Percentiles rank a stretch among this genome's conserved stretches.
phyloP scores from a whole-genome alignment of 148 eudicot genomes.

The Talinum fruticosum region DNA sequence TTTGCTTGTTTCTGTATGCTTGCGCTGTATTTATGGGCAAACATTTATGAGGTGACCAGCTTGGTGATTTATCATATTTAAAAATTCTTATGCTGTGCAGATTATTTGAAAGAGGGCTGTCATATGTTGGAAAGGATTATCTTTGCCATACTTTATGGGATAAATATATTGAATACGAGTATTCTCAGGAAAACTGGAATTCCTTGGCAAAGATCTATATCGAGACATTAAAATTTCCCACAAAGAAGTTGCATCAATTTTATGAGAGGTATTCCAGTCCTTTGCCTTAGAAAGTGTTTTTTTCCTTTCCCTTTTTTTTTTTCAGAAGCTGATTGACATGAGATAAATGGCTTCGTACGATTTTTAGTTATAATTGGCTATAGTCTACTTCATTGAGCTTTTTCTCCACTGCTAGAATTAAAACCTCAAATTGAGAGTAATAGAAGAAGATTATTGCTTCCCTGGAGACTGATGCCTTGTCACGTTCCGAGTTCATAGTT shows the following conservation, averaged over 20 bases:
- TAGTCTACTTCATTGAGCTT: neutral
- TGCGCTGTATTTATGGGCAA: neutral
- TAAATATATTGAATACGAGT: constrained; percentile 71
- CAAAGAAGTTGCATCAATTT: constrained; percentile 66
- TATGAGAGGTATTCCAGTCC: constrained; percentile 61
- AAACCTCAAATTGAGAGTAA: neutral
- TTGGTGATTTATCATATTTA: neutral
- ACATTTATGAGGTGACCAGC: neutral
- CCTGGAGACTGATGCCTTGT: neutral
- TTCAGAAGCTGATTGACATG: neutral
- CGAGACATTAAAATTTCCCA: constrained; percentile 63
- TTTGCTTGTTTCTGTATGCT: neutral
- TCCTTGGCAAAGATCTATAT: constrained; percentile 66
- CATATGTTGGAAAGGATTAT: constrained; percentile 80
- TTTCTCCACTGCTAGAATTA: neutral
- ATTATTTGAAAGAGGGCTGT: constrained; percentile 69
- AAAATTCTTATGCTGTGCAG: constrained; percentile 30
- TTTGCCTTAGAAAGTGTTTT: neutral
- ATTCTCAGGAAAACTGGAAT: constrained; percentile 76
- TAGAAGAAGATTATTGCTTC: neutral
- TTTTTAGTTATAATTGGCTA: neutral
- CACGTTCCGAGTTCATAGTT: neutral
- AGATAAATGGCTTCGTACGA: neutral
- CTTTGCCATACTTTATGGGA: constrained; percentile 78
- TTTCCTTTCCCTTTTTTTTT: too few species aligned